Percentiles rank a stretch among this genome's conserved stretches.
These are phyloP conservation scores for Didymella pinodella DNA, from an alignment of 2,329 filamentous ascomycete genomes.

Conservation along the genomic window DNA sequence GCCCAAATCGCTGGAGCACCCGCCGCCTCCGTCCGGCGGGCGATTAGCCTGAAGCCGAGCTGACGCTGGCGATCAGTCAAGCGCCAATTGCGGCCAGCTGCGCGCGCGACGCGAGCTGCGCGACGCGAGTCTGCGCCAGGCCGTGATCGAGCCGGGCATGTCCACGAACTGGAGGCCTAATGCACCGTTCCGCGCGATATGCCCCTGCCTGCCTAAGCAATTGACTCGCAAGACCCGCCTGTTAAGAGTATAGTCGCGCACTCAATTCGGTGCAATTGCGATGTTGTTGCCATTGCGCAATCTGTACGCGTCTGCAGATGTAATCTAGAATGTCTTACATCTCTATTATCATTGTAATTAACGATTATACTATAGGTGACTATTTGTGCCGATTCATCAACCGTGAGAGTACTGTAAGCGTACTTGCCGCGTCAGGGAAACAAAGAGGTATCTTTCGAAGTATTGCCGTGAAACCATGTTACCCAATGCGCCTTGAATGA, in stretches of 20 bases:
- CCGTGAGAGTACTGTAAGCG: constrained; percentile 21
- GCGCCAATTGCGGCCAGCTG: constrained; percentile 4
- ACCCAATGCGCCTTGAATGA: constrained; percentile 20
- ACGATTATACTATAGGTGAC: constrained; percentile 17
- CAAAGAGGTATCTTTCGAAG: constrained; percentile 36
- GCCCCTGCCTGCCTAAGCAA: background rate
- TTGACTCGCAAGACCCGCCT: constrained; percentile 10
- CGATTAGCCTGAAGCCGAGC: constrained; percentile 15
- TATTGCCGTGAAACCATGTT: constrained; percentile 17
- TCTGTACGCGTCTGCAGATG: background rate
- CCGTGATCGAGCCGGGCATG: background rate
- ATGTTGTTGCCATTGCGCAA: background rate
- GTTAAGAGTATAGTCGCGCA: background rate
- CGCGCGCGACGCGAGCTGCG: constrained; percentile 1
- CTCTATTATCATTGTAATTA: constrained; percentile 13
- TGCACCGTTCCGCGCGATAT: constrained; percentile 4
- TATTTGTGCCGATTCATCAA: constrained; percentile 19
- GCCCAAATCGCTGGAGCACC: constrained; percentile 20
- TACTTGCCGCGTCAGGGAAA: constrained; percentile 16
- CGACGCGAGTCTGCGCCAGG: constrained; percentile 3
- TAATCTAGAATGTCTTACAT: background rate
- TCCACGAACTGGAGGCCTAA: constrained; percentile 14
- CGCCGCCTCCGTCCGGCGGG: constrained; percentile 11
- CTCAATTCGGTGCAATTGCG: background rate
- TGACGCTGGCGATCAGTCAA: constrained; percentile 11